These are phyloP conservation scores for Royoungia palumana DNA, from an alignment of 768 basidiomycete genomes.

Conservation along the genomic window DNA sequence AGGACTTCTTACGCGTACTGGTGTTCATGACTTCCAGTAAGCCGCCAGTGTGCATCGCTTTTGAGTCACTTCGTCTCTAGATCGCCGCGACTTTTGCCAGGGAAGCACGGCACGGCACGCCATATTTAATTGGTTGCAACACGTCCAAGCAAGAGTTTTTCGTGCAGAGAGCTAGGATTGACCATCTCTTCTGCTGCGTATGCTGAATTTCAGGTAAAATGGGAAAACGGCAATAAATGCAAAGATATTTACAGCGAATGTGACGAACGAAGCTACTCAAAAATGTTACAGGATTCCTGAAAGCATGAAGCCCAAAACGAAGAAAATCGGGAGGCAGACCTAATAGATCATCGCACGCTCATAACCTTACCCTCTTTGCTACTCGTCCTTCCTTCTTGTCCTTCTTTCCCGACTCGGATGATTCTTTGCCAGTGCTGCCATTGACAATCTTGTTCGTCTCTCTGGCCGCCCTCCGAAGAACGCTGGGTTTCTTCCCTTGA, in stretches of 20 bases:
- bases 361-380: constrained; percentile 17
- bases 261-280: constrained; percentile 14
- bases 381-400: constrained; percentile 48
- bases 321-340: background rate
- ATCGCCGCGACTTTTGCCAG: no score
- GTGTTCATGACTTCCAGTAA: no score
- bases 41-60: no score
- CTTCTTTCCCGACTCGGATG: constrained; percentile 75
- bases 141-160: no score
- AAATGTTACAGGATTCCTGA: constrained; percentile 2
- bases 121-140: no score
- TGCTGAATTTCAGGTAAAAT: no score
- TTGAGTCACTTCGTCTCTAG: no score
- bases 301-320: constrained; percentile 7
- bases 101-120: no score
- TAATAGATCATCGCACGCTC: background rate
- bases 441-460: background rate
- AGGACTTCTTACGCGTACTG: no score
- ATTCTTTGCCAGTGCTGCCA: constrained; percentile 17
- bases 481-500: constrained; percentile 26
- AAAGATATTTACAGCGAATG: background rate
- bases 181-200: no score
- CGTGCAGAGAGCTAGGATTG: no score
- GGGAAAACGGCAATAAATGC: no score
- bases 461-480: constrained; percentile 13